Evolutionary conservation across 768 basidiomycete genomes (phyloP).

Genomic region (Mycena pura): DNA sequence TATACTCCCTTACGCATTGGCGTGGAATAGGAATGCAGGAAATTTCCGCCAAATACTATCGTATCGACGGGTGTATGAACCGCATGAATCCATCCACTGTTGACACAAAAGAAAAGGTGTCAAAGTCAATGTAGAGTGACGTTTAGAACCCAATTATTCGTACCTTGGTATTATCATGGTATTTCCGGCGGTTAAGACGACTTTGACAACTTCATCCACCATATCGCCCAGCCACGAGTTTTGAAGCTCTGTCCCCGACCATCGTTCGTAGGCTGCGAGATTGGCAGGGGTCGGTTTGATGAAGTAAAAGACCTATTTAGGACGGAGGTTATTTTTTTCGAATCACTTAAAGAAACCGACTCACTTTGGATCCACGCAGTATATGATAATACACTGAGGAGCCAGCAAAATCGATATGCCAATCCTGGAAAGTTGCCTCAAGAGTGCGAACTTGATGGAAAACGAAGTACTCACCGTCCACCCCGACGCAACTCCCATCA

Average conservation of each 20-base stretch:
- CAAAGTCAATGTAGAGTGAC: background rate
- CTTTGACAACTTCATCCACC: slow-evolving; percentile 90
- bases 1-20: slow-evolving; percentile 75
- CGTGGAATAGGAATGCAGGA: slow-evolving; percentile 91
- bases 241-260: slow-evolving; percentile 93
- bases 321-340: background rate
- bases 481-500: slow-evolving; percentile 93
- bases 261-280: slow-evolving; percentile 87
- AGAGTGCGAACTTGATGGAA: background rate
- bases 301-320: slow-evolving; percentile 88
- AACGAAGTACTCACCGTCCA: slow-evolving; percentile 80
- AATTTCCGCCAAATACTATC: slow-evolving; percentile 97
- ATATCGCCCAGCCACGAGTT: slow-evolving; percentile 92
- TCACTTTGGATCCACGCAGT: slow-evolving; percentile 81
- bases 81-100: slow-evolving; percentile 93
- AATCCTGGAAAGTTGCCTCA: slow-evolving; percentile 66
- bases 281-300: slow-evolving; percentile 89
- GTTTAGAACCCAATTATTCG: background rate
- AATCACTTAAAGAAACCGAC: slow-evolving; percentile 7
- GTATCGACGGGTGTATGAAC: slow-evolving; percentile 96
- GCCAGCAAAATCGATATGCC: slow-evolving; percentile 98
- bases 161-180: slow-evolving; percentile 88
- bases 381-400: slow-evolving; percentile 99
- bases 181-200: slow-evolving; percentile 77
- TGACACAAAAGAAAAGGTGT: background rate